Evolutionary conservation across 2,329 filamentous ascomycete species (phyloP).

Genomic region (Calonectria pteridis): DNA sequence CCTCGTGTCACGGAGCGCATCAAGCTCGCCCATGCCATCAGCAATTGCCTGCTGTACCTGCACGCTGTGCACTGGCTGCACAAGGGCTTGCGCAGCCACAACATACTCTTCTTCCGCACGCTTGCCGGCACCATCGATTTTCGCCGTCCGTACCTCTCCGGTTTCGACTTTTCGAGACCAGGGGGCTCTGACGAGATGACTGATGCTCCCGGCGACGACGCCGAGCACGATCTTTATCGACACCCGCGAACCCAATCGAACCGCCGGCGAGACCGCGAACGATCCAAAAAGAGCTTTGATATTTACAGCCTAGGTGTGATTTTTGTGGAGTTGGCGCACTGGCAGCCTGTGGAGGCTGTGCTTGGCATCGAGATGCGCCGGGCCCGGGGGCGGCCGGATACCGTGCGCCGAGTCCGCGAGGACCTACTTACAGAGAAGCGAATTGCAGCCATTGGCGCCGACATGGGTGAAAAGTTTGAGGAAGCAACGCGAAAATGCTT

Average conservation of each 20-base stretch:
- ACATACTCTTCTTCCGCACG: conserved; percentile 64
- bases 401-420: conserved; percentile 52
- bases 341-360: conserved; percentile 60
- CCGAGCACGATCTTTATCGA: conserved; percentile 62
- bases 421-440: conserved; percentile 47
- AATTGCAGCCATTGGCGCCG: conserved; percentile 51
- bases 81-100: conserved; percentile 67
- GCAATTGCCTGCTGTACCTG: conserved; percentile 66
- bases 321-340: conserved; percentile 66
- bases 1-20: conserved; percentile 66
- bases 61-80: conserved; percentile 70
- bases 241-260: conserved; percentile 59
- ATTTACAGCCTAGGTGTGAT: conserved; percentile 66
- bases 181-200: conserved; percentile 63
- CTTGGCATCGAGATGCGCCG: conserved; percentile 53
- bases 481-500: conserved; percentile 53
- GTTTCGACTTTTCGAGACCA: conserved; percentile 68
- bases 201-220: conserved; percentile 59
- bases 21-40: conserved; percentile 62
- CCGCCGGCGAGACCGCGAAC: conserved; percentile 45
- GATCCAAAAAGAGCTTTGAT: conserved; percentile 64
- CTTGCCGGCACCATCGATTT: conserved; percentile 51
- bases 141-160: conserved; percentile 59
- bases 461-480: conserved; percentile 57
- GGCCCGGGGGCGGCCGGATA: conserved; percentile 51